Conservation (phyloP, 768 basidiomycete genomes). For the Pisolithus orientalis region DNA sequence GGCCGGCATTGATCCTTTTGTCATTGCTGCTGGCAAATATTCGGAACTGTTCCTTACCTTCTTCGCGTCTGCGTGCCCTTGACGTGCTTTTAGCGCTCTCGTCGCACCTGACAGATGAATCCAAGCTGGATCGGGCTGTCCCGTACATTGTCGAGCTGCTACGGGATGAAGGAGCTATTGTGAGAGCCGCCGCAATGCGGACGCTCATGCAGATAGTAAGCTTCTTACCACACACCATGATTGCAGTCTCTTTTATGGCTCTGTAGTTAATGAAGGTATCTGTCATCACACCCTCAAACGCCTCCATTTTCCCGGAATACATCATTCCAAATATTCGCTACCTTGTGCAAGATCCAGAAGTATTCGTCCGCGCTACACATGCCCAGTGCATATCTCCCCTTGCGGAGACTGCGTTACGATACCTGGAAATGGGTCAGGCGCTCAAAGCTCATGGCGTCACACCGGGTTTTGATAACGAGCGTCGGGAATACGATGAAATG, state of each 20-base stretch:
- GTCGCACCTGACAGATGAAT: slow-evolving; percentile 85
- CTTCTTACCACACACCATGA: slow-evolving; percentile 7
- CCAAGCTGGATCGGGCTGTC: slow-evolving; percentile 87
- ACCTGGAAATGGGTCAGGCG: slow-evolving; percentile 91
- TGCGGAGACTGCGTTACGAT: slow-evolving; percentile 80
- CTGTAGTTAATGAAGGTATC: slow-evolving; percentile 53
- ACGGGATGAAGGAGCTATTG: slow-evolving; percentile 77
- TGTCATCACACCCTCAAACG: slow-evolving; percentile 58
- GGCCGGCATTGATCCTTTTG: slow-evolving; percentile 83
- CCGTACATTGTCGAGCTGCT: slow-evolving; percentile 88
- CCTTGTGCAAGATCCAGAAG: slow-evolving; percentile 76
- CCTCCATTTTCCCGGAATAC: slow-evolving; percentile 88
- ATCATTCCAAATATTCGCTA: slow-evolving; percentile 87
- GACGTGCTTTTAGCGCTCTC: slow-evolving; percentile 83
- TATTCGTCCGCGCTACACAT: slow-evolving; percentile 73
- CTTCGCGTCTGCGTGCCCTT: slow-evolving; percentile 78
- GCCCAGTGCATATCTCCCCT: slow-evolving; percentile 83
- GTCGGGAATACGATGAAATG: slow-evolving; percentile 68
- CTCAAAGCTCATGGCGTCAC: slow-evolving; percentile 74
- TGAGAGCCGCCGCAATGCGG: slow-evolving; percentile 73
- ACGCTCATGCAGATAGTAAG: slow-evolving; percentile 80
- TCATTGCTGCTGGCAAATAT: slow-evolving; percentile 85
- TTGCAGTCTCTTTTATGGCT: slow-evolving; percentile 22
- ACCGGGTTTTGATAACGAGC: slow-evolving; percentile 36
- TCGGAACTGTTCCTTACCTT: slow-evolving; percentile 79